Evolutionary conservation across 352 stramenopile genomes (phyloP).

Genomic region (Globisporangium abappressorium): DNA sequence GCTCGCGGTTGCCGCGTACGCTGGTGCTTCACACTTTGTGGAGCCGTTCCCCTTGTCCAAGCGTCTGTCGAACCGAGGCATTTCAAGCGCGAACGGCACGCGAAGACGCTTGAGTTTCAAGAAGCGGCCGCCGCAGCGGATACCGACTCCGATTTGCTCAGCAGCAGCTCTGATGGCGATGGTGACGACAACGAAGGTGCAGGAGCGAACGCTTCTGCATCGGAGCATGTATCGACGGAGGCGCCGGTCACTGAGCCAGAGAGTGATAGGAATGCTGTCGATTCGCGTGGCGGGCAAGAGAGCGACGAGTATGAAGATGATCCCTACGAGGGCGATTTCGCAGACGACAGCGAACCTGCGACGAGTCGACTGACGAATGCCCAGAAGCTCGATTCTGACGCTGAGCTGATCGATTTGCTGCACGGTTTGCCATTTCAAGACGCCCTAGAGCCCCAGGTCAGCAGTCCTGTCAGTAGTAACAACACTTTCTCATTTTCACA

Average conservation of each 20-base stretch:
- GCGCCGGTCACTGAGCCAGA: background rate
- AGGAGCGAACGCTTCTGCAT: no score
- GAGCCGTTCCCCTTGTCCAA: slow-evolving; percentile 46
- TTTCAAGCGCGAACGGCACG: slow-evolving; percentile 27
- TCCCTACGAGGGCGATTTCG: slow-evolving; percentile 47
- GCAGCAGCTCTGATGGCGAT: background rate
- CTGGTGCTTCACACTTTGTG: slow-evolving; percentile 33
- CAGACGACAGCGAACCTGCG: slow-evolving; percentile 19
- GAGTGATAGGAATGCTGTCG: background rate
- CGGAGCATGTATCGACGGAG: background rate
- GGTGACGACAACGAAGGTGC: background rate
- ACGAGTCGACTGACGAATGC: slow-evolving; percentile 8
- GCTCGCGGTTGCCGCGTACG: slow-evolving; percentile 34
- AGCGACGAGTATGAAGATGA: slow-evolving; percentile 15
- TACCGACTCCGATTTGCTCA: slow-evolving; percentile 2
- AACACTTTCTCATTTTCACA: background rate
- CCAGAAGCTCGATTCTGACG: slow-evolving; percentile 25
- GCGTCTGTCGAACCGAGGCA: slow-evolving; percentile 30
- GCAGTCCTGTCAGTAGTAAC: background rate
- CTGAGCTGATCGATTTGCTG: slow-evolving; percentile 45
- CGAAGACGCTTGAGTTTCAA: slow-evolving; percentile 22
- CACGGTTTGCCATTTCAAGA: slow-evolving; percentile 19
- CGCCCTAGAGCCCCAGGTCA: background rate
- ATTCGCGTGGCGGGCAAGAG: background rate
- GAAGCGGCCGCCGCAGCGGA: slow-evolving; percentile 18